Base-by-base conservation (phyloP, 2,329 filamentous ascomycete species). In the Botryotinia globosa region DNA sequence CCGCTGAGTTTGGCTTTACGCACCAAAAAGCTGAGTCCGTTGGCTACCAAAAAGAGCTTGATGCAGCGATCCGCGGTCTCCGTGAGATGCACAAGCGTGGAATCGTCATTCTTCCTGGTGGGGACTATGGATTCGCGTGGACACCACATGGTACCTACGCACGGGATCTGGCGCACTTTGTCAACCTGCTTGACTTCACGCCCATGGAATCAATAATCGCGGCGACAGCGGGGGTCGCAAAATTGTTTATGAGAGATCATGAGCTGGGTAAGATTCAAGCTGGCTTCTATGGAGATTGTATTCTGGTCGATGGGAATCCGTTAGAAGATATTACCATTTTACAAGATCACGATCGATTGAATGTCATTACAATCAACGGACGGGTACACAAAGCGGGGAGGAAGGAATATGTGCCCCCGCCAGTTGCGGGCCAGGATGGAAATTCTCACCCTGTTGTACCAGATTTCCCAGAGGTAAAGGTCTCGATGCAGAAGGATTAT, bases 81-180 rank as follows among this genome's bases (percentile, higher is more conserved):
- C 77, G 79, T 39, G 83, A 85, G 74, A 85, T 85, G 83, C 83
- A 84, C 74, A 74, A 78, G 12, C 77, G 83, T 56, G 83, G 83
- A 4, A 85, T 85, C 62, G 78, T 79, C 0, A 80, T 85, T 1
- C 79, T 85, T 9, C 84, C 84, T 34, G 82, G 83, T 54, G 83
- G 81, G 44, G 83, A 85, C 73, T 85, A 84, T 62, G 83, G 83
- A 20, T 85, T 85, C 73, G 81, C 83, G 1, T 85, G 83, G 83
- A 83, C 81, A 1, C 83, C 83, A 0, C 83, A 85, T 65, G 83
- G 84, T 8, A 84, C 83, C 0, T 85, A 85, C 75, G 83, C 84
- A 1, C 79, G 83, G 0, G 84, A 85, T 72, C 80, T 85, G 8
- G 81, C 80, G 48, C 83, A 85, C 71, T 85, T 85, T 69, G 80